Conservation (phyloP, 192 early-diverging fungal species). For the Fimicolochytrium jonesii region DNA sequence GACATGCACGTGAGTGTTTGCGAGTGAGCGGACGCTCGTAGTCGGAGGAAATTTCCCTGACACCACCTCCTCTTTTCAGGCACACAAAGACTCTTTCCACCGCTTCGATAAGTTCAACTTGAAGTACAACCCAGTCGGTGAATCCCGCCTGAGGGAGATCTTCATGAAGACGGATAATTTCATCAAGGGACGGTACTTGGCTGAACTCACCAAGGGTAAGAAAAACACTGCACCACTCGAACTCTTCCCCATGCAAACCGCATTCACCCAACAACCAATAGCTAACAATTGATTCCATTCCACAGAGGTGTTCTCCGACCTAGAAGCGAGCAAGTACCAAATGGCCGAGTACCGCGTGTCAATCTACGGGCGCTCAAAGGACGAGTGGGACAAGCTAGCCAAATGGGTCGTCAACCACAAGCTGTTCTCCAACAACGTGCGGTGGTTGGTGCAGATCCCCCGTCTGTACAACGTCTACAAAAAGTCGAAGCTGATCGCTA, state of each 20-base stretch:
- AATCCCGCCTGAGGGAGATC: constrained; percentile 89
- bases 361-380: constrained; percentile 76
- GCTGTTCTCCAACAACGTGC: constrained; percentile 85
- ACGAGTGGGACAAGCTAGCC: constrained; percentile 94
- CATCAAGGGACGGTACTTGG: constrained; percentile 80
- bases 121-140: constrained; percentile 94
- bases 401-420: constrained; percentile 90
- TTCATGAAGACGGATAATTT: constrained; percentile 96
- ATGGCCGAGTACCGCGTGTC: constrained; percentile 91
- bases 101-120: constrained; percentile 96
- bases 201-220: constrained; percentile 83
- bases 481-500: constrained; percentile 51
- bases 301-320: constrained; percentile 80
- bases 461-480: constrained; percentile 89
- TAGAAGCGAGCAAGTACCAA: constrained; percentile 93
- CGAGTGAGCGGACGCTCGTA: no score
- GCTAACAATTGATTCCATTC: no score
- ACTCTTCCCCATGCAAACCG: no score
- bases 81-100: constrained; percentile 94
- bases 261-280: no score
- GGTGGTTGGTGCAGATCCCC: constrained; percentile 92
- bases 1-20: constrained; percentile 78
- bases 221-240: no score
- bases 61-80: constrained; percentile 39
- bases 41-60: no score